These are phyloP conservation scores for Oryza meyeriana DNA, from an alignment of 176 grass and related monocot species.

Conservation along the genomic window DNA sequence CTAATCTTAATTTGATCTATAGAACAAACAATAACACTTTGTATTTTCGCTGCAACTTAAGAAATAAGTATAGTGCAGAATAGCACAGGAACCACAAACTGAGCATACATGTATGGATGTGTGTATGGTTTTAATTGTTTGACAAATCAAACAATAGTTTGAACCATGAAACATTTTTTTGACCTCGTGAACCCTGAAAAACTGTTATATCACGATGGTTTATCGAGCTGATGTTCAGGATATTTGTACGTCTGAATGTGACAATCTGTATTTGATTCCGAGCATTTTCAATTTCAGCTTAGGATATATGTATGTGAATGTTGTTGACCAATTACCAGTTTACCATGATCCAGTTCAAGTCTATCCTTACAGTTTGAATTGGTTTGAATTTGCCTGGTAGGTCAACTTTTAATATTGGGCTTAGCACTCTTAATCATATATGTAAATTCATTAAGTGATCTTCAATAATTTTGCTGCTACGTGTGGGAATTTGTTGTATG, in stretches of 20 bases:
- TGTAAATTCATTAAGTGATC: neutral
- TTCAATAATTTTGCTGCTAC: constrained; percentile 2
- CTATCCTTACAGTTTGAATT: neutral
- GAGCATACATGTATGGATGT: neutral
- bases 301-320: neutral
- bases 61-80: too few relatives aligned
- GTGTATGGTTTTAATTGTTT: neutral
- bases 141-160: neutral
- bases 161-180: too few relatives aligned
- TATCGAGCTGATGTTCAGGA: neutral
- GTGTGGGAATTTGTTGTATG: neutral
- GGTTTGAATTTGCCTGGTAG: constrained; percentile 6
- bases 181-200: too few relatives aligned
- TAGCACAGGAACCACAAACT: neutral
- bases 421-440: neutral
- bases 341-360: neutral
- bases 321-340: neutral
- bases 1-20: neutral
- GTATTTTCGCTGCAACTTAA: neutral
- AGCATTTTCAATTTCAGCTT: neutral
- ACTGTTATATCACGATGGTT: neutral
- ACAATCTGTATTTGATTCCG: neutral
- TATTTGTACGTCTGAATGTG: neutral
- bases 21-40: neutral
- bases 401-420: constrained; percentile 7